phyloP scores from a whole-genome alignment of 2,329 filamentous ascomycete species.

The Colletotrichum viniferum region DNA sequence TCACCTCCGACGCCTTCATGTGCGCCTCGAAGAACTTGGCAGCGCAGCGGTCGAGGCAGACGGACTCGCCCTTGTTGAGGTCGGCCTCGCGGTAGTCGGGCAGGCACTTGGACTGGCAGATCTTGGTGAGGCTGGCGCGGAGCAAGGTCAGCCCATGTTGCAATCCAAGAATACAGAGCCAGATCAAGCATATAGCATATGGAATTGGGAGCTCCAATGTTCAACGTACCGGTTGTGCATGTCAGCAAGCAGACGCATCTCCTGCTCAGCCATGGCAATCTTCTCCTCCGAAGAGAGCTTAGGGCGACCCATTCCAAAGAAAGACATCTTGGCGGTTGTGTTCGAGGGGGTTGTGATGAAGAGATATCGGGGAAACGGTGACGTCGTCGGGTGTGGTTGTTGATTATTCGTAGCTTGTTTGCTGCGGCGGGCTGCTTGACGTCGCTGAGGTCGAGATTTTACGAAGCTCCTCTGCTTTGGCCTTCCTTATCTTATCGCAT shows the following conservation, averaged over 20 bases:
- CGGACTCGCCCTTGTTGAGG: constrained; percentile 97
- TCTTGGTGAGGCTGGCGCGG: constrained; percentile 73
- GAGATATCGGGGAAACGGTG: neutral
- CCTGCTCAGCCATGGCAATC: constrained; percentile 93
- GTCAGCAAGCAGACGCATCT: constrained; percentile 96
- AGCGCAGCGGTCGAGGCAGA: constrained; percentile 97
- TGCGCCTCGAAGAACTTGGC: constrained; percentile 99
- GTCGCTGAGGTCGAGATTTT: constrained; percentile 23
- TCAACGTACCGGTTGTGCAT: constrained; percentile 90
- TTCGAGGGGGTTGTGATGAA: neutral
- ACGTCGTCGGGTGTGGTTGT: neutral
- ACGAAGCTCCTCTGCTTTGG: constrained; percentile 1
- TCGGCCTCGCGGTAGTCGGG: constrained; percentile 96
- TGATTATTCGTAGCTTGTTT: neutral
- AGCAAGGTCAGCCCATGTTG: neutral
- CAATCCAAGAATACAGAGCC: neutral
- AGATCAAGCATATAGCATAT: neutral
- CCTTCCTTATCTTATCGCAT: constrained; percentile 17
- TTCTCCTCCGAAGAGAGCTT: constrained; percentile 96
- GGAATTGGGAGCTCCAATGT: neutral
- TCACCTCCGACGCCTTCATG: constrained; percentile 95
- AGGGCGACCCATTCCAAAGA: constrained; percentile 61
- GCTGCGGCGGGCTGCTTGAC: neutral
- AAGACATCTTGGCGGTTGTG: constrained; percentile 42
- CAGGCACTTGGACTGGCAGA: constrained; percentile 93